Evolutionary conservation across 78 protist genomes (phyloP).

Genomic region (Protostelium mycophagum): DNA sequence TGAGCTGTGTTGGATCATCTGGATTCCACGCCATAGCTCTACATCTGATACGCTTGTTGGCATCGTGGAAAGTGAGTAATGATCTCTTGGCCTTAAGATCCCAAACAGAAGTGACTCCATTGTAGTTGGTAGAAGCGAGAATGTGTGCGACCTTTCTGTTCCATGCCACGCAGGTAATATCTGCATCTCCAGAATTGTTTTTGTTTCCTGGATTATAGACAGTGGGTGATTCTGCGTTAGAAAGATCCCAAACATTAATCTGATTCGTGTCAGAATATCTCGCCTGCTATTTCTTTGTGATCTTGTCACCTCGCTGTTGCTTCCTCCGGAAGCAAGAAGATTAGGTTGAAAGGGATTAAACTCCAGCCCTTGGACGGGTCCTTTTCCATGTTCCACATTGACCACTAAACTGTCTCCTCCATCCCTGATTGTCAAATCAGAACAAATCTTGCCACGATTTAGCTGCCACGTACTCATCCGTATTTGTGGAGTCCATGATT

Average conservation of each 20-base stretch:
- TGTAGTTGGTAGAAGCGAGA: conserved; percentile 71
- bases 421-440: neutral
- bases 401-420: conserved; percentile 41
- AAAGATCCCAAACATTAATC: conserved; percentile 74
- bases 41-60: conserved; percentile 18
- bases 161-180: conserved; percentile 86
- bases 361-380: conserved; percentile 73
- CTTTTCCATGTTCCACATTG: conserved; percentile 49
- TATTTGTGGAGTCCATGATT: conserved; percentile 34
- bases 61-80: conserved; percentile 55
- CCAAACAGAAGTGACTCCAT: conserved; percentile 78
- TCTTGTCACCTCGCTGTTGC: conserved; percentile 14
- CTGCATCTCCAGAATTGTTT: conserved; percentile 15
- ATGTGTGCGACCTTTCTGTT: conserved; percentile 84
- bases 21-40: conserved; percentile 88
- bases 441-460: too few species aligned
- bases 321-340: conserved; percentile 84
- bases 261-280: neutral
- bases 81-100: conserved; percentile 73
- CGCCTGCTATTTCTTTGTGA: neutral
- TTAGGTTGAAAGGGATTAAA: conserved; percentile 63
- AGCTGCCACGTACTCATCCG: too few species aligned
- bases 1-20: conserved; percentile 76
- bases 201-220: conserved; percentile 44
- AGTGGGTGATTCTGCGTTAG: conserved; percentile 53